These are phyloP conservation scores for Ichthyophthirius multifiliis DNA, from an alignment of 169 alveolate genomes.

Conservation along the genomic window DNA sequence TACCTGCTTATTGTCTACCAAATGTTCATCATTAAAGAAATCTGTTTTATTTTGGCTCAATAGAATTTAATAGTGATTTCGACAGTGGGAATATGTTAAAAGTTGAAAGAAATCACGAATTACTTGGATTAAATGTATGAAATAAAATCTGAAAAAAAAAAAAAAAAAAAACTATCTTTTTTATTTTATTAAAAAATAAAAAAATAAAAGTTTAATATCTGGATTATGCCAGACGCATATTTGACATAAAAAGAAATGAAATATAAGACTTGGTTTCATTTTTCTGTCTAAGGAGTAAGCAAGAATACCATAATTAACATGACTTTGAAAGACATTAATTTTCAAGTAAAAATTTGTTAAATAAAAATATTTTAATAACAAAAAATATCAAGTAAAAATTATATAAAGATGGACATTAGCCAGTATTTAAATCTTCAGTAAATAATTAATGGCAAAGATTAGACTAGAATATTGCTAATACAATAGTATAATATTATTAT, in stretches of 20 bases:
- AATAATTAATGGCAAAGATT: slow-evolving; percentile 6
- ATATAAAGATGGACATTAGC: slow-evolving; percentile 13
- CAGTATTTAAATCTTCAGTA: neutral
- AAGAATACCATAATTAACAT: neutral
- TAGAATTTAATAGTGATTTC: neutral
- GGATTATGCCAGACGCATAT: slow-evolving; percentile 8
- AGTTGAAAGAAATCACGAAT: neutral
- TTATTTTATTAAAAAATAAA: neutral
- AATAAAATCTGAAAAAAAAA: neutral
- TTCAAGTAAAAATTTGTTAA: neutral
- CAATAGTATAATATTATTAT: too few relatives aligned
- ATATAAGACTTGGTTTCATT: slow-evolving; percentile 15
- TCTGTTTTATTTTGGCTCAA: neutral
- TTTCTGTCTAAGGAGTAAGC: slow-evolving; percentile 1
- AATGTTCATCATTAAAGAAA: neutral
- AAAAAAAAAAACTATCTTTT: neutral
- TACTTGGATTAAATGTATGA: neutral
- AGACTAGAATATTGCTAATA: neutral
- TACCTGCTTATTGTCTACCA: neutral
- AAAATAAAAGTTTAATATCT: neutral
- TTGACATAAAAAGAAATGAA: slow-evolving; percentile 10
- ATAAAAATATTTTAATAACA: neutral
- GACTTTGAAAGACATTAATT: neutral
- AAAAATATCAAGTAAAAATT: neutral
- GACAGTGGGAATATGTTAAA: neutral